Evolutionary conservation across 495 filamentous ascomycete species (phyloP).

Genomic region (Pyrenopolyporus hunteri): DNA sequence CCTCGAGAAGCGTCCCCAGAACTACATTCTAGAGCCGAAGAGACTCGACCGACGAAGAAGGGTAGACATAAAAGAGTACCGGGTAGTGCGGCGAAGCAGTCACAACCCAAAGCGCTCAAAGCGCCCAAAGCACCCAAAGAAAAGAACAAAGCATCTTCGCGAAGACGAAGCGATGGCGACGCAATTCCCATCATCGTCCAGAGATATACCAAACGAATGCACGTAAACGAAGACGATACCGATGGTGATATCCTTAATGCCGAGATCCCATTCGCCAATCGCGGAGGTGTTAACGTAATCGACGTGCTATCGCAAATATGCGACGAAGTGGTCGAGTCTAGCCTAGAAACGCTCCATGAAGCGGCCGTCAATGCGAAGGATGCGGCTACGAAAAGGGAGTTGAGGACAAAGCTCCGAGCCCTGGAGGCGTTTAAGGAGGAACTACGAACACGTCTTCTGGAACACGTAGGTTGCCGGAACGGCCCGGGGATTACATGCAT

Average conservation of each 20-base stretch:
- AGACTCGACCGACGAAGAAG: slow-evolving; percentile 41
- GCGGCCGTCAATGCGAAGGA: slow-evolving; percentile 47
- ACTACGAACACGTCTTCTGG: slow-evolving; percentile 66
- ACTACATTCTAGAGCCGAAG: slow-evolving; percentile 33
- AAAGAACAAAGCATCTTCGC: slow-evolving; percentile 30
- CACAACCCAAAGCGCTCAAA: slow-evolving; percentile 46
- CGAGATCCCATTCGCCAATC: slow-evolving; percentile 58
- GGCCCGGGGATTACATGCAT: background rate
- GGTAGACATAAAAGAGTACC: slow-evolving; percentile 41
- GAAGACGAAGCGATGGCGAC: slow-evolving; percentile 37
- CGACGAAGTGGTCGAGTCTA: slow-evolving; percentile 66
- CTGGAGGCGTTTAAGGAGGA: slow-evolving; percentile 74
- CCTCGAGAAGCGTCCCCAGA: slow-evolving; percentile 41
- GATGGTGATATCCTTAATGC: slow-evolving; percentile 54
- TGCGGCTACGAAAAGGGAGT: slow-evolving; percentile 55
- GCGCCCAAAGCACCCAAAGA: slow-evolving; percentile 2
- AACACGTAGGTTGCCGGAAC: slow-evolving; percentile 54
- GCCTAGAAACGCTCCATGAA: slow-evolving; percentile 53
- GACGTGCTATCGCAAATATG: slow-evolving; percentile 75
- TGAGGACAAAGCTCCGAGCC: slow-evolving; percentile 64
- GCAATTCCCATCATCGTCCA: slow-evolving; percentile 54
- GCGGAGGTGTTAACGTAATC: slow-evolving; percentile 70
- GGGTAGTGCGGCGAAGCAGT: slow-evolving; percentile 46
- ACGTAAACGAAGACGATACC: slow-evolving; percentile 33
- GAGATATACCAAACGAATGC: slow-evolving; percentile 49